Conservation (phyloP, 352 stramenopile species). For the Elongisporangium senticosum region DNA sequence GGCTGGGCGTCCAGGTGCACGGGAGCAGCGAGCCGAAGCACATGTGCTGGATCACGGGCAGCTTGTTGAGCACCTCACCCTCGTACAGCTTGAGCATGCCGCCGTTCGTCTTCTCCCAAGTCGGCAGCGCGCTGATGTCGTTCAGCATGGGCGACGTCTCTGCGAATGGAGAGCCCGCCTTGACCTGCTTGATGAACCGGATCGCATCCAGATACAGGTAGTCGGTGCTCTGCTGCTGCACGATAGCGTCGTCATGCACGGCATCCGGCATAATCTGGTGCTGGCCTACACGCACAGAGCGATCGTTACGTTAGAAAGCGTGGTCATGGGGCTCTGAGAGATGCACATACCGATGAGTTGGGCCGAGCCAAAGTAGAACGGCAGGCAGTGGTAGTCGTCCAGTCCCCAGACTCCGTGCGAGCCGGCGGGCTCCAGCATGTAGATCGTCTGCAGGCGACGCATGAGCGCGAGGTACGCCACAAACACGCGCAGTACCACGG, state of each 20-base stretch:
- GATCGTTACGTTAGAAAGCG: neutral
- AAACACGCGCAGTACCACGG: slow-evolving; percentile 89
- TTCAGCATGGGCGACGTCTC: slow-evolving; percentile 93
- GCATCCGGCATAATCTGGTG: slow-evolving; percentile 58
- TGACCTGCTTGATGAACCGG: slow-evolving; percentile 89
- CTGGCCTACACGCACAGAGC: slow-evolving; percentile 33
- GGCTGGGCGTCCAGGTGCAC: slow-evolving; percentile 71
- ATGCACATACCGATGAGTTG: slow-evolving; percentile 79
- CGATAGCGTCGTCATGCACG: slow-evolving; percentile 68
- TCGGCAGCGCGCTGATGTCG: slow-evolving; percentile 85
- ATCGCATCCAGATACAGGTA: slow-evolving; percentile 93
- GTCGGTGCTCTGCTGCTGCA: slow-evolving; percentile 56
- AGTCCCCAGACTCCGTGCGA: slow-evolving; percentile 98
- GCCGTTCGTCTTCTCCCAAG: slow-evolving; percentile 91
- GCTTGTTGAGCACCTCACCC: slow-evolving; percentile 97
- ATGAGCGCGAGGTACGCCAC: slow-evolving; percentile 93
- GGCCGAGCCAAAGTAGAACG: slow-evolving; percentile 97
- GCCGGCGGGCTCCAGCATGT: slow-evolving; percentile 98
- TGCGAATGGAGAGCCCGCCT: slow-evolving; percentile 87
- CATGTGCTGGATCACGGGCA: slow-evolving; percentile 98
- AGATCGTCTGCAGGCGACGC: slow-evolving; percentile 92
- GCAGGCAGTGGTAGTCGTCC: slow-evolving; percentile 98
- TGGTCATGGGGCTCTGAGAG: neutral
- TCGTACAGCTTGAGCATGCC: slow-evolving; percentile 90
- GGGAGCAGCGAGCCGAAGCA: slow-evolving; percentile 94